A percentile compares a stretch with the other conserved stretches of the same genome.
Conservation (phyloP, 352 stramenopile species). For the Globisporangium acanthophoron region DNA sequence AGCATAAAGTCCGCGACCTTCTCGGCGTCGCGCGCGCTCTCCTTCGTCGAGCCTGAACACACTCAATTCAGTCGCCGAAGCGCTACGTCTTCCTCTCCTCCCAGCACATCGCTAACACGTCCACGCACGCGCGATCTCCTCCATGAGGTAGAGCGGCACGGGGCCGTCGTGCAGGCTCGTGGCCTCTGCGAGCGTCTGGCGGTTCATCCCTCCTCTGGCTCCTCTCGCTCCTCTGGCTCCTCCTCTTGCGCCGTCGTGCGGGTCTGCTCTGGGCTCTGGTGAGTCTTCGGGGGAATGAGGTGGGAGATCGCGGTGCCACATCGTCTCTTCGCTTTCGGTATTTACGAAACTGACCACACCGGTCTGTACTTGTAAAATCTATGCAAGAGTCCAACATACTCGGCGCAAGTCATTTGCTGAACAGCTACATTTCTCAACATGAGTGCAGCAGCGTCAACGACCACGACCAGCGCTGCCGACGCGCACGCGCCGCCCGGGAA, state of each 20-base stretch:
- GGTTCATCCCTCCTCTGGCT: constrained; percentile 46
- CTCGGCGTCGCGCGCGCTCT: constrained; percentile 58
- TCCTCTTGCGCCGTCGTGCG: neutral
- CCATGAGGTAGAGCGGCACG: constrained; percentile 81
- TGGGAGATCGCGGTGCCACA: too few relatives aligned
- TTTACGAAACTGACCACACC: neutral
- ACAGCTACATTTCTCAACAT: too few relatives aligned
- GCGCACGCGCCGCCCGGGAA: constrained; percentile 13
- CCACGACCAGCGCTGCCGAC: neutral
- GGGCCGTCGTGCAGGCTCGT: constrained; percentile 80
- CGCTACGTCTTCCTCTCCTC: neutral
- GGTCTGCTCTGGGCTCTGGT: neutral
- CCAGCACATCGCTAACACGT: too few relatives aligned
- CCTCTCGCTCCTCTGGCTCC: neutral
- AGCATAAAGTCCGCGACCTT: constrained; percentile 81
- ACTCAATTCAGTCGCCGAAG: neutral
- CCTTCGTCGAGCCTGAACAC: constrained; percentile 46
- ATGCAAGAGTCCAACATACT: neutral
- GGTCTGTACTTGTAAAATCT: neutral
- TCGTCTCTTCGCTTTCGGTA: neutral
- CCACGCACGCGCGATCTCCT: constrained; percentile 63
- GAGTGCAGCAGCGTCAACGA: too few relatives aligned
- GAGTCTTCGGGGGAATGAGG: neutral
- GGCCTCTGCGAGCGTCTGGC: constrained; percentile 70
- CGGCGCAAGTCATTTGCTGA: neutral